Base-by-base conservation (phyloP, 139 green algal genomes). In the Deuterostichococcus epilithicus region DNA sequence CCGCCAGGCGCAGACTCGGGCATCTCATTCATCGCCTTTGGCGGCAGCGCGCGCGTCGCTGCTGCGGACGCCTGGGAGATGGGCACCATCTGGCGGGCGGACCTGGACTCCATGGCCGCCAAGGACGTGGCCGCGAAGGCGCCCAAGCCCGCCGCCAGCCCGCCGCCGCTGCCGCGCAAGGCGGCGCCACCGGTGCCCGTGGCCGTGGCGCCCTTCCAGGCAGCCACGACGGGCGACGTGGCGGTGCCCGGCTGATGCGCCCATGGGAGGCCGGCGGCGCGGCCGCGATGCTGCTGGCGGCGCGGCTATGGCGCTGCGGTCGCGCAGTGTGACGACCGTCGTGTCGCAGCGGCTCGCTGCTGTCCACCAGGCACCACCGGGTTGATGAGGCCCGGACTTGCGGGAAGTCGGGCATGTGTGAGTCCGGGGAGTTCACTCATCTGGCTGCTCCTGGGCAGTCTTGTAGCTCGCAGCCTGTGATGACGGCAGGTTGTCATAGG, bases 1-100 rank as follows among this genome's bases (percentile, higher is more conserved):
- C 88, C 85, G 2, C 36, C 69, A 4, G 80, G 67, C 39, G 68
- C 77, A 47, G 89, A 92, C 45, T 63, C 86, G 0, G 91, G 89
- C 68, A 83, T 93, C 20, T 85, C 91, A 32, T 85, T 94, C 63
- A 80, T 94, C 23, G 82, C 87, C 1, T 82, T 89, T 3, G 90
- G 88, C 32, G 88, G 90, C 8, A 70, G 63, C 34, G 84, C 90
- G 0, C 72, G 36, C 5, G 44, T 92, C 0, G 58, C 77, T 32
- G 76, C 79, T 6, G 70, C 76, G 0, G 76, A 75, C 1, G 88
- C 83, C 0, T 90, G 85, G 38, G 82, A 92, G 70, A 83, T 94
- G 81, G 52, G 52, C 13, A n/a, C 10, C 10, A 63, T 63, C 52
- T 63, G 52, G 52, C 52, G 52, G 18, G 18, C 26, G 10, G 52